A percentile compares a stretch with the other conserved stretches of the same genome.
phyloP scores from a whole-genome alignment of 805 yeast species.

The Saccharomycopsis javanensis region DNA sequence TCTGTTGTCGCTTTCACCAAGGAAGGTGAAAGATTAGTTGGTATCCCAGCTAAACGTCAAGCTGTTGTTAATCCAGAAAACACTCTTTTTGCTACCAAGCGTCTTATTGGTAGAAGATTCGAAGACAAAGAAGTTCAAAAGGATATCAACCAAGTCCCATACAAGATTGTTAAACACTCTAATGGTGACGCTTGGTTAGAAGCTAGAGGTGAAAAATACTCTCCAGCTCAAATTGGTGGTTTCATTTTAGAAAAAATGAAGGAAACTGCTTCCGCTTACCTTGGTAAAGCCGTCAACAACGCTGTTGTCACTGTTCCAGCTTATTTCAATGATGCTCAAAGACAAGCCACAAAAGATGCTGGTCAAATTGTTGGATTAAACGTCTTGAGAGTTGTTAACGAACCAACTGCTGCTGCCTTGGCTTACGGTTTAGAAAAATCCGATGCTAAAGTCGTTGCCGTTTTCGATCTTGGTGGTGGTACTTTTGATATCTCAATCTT shows the following conservation, averaged over 20 bases:
- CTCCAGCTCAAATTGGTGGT: conserved; percentile 95
- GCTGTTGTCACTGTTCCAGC: conserved; percentile 92
- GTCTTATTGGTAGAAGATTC: conserved; percentile 89
- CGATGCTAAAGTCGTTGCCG: conserved; percentile 79
- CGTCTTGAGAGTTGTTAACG: conserved; percentile 81
- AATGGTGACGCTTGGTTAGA: conserved; percentile 97
- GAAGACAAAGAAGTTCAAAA: conserved; percentile 85
- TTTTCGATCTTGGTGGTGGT: conserved; percentile 98
- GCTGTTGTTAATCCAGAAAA: conserved; percentile 91
- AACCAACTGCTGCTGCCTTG: conserved; percentile 89
- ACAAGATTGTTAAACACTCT: conserved; percentile 78
- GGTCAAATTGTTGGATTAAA: conserved; percentile 95
- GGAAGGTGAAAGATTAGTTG: conserved; percentile 85
- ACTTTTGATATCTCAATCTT: conserved; percentile 94
- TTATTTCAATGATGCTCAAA: conserved; percentile 82
- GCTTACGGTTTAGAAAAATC: conserved; percentile 88
- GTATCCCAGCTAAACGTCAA: conserved; percentile 93
- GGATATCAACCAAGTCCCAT: conserved; percentile 81
- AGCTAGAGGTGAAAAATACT: conserved; percentile 78
- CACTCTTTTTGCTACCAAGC: conserved; percentile 89
- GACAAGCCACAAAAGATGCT: conserved; percentile 94
- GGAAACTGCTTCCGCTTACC: conserved; percentile 91
- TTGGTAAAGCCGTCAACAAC: conserved; percentile 78
- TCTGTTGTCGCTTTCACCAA: conserved; percentile 91
- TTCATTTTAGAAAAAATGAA: conserved; percentile 92